Base-by-base conservation (phyloP, 345 rosid species). In the Mercurialis annua region DNA sequence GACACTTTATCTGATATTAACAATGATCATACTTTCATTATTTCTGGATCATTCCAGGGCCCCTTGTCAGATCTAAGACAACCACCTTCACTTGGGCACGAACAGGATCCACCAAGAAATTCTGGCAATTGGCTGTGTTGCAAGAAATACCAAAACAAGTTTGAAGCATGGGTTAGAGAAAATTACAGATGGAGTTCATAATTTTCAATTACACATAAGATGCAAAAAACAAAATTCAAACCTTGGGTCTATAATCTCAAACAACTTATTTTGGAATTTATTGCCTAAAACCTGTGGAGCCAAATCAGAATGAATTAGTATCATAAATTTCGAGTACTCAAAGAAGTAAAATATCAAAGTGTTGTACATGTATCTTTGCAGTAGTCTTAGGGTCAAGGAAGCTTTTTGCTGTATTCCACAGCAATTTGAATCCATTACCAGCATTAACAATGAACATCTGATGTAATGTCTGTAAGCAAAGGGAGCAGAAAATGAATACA, bases 301-400 rank as follows among this genome's bases (percentile, higher is more conserved):
- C 66, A 78, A 69, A 72, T 61, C 59, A 73, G 52, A 71, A 50
- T 15, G 65, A 62, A 61, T 55, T 18, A 36, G 62, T 30, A 71
- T 77, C 62, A 65, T 27, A 66, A 26, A 46, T 58, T 69, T 47
- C 42, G 44, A 64, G 59, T 59, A 53, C 23, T 33, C 55, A 55
- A 59, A 44, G n/a, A 59, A 44, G 57, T 59, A 27, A 50, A 33
- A 58, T 20, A 18, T 18, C 23, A 44, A 54, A 57, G 33, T 38
- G 53, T 21, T 56, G 40, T 87, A 93, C 97, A 81, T 87, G 86
- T 74, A 90, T 93, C 85, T 93, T 93, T 67, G 91, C 75, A 30
- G 97, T 83, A 60, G 98, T 93, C 80, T 73, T 87, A 15, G 98
- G 99, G 70, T 93, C 99, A 33, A 90, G 94, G 81, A 93, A 93